A percentile compares a stretch with the other conserved stretches of the same genome.
Evolutionary conservation across 2,329 filamentous ascomycete species (phyloP).

Genomic region (Tolypocladium album): DNA sequence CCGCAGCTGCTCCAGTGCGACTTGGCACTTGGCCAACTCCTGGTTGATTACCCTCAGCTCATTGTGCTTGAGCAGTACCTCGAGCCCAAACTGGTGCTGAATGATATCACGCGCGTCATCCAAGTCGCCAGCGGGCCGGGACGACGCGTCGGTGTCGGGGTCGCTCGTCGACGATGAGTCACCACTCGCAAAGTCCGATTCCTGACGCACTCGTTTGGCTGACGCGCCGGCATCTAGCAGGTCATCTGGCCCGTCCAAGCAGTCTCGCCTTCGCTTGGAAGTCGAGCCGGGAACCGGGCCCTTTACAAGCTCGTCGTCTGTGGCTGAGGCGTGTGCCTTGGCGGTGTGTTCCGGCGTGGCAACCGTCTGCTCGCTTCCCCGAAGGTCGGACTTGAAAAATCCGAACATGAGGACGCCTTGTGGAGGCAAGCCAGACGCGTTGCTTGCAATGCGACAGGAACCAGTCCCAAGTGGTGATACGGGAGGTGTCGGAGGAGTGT

Average conservation of each 20-base stretch:
- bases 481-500: slow-evolving; percentile 4
- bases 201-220: slow-evolving; percentile 32
- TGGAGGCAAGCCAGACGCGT: slow-evolving; percentile 10
- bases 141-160: background rate
- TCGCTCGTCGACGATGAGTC: background rate
- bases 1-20: slow-evolving; percentile 85
- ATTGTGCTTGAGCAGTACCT: slow-evolving; percentile 88
- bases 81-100: slow-evolving; percentile 78
- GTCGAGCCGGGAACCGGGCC: slow-evolving; percentile 9
- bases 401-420: slow-evolving; percentile 47
- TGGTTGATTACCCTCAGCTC: slow-evolving; percentile 91
- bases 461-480: slow-evolving; percentile 2
- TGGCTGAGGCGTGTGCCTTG: slow-evolving; percentile 18
- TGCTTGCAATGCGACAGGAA: slow-evolving; percentile 8
- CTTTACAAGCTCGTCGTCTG: slow-evolving; percentile 7
- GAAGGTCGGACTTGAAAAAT: slow-evolving; percentile 48
- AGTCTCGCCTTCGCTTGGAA: slow-evolving; percentile 29
- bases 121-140: slow-evolving; percentile 19
- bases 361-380: slow-evolving; percentile 43
- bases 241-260: slow-evolving; percentile 19
- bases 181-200: slow-evolving; percentile 8
- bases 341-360: slow-evolving; percentile 20
- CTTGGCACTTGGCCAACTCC: slow-evolving; percentile 90
- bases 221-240: slow-evolving; percentile 13
- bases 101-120: slow-evolving; percentile 59